Evolutionary conservation across 1,284 basidiomycete species (phyloP).

Genomic region (Fomitopsis palustris): DNA sequence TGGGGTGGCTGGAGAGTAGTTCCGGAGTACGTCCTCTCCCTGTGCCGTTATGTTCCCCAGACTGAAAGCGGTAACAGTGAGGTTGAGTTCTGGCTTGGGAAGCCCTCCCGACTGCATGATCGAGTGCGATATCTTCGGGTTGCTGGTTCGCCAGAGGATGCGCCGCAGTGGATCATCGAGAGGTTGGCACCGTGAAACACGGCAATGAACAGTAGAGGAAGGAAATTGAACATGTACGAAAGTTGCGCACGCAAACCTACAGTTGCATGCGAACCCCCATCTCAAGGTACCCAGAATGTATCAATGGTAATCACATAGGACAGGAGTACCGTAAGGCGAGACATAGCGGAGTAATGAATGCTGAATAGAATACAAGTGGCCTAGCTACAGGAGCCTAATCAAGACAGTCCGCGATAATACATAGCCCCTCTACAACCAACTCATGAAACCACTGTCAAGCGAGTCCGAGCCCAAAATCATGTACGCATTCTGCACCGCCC

Average conservation of each 20-base stretch:
- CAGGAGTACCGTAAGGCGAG: background rate
- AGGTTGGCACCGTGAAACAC: constrained; percentile 62
- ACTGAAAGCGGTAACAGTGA: constrained; percentile 38
- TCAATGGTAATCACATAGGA: background rate
- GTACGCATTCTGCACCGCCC: constrained; percentile 7
- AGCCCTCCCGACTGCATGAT: constrained; percentile 88
- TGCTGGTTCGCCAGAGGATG: constrained; percentile 46
- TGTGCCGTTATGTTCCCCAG: background rate
- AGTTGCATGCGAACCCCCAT: background rate
- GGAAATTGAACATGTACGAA: background rate
- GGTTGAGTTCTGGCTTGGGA: constrained; percentile 93
- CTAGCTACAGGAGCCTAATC: background rate
- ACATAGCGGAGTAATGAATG: background rate
- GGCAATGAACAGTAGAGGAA: background rate
- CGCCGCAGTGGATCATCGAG: constrained; percentile 67
- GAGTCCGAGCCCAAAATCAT: constrained; percentile 22
- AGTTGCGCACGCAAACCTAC: background rate
- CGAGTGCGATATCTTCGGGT: constrained; percentile 75
- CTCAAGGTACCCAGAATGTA: background rate
- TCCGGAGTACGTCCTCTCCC: constrained; percentile 62
- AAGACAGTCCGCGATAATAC: background rate
- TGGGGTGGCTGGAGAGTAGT: constrained; percentile 98
- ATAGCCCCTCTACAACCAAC: constrained; percentile 21
- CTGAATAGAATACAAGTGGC: background rate
- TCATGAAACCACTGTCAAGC: constrained; percentile 29